Evolutionary conservation across 2,329 filamentous ascomycete species (phyloP).

Genomic region (Fusarium floridanum): DNA sequence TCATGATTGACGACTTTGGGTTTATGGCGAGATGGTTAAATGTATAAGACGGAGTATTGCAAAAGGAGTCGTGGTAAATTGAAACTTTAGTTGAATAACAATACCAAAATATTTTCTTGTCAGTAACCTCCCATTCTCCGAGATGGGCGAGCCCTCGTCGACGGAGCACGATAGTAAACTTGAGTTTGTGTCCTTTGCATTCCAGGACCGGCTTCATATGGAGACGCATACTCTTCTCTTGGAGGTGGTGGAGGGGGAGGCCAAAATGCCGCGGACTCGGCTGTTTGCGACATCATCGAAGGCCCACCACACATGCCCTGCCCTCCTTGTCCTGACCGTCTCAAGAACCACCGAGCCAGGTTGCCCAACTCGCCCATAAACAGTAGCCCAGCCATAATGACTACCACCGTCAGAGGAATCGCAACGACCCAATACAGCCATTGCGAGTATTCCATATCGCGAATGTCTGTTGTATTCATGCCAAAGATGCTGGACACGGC

Average conservation of each 20-base stretch:
- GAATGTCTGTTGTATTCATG: constrained; percentile 66
- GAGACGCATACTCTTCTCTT: constrained; percentile 18
- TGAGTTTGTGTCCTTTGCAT: constrained; percentile 21
- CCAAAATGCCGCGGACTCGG: constrained; percentile 20
- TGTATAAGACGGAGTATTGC: constrained; percentile 14
- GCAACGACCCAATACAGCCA: constrained; percentile 65
- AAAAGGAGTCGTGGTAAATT: constrained; percentile 33
- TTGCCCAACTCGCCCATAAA: constrained; percentile 59
- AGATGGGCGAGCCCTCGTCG: constrained; percentile 4
- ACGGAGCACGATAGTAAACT: constrained; percentile 7
- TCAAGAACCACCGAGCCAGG: constrained; percentile 47
- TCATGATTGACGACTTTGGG: constrained; percentile 39
- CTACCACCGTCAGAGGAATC: constrained; percentile 58
- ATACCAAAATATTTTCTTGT: too few relatives aligned
- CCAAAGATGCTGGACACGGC: constrained; percentile 64
- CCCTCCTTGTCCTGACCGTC: constrained; percentile 24
- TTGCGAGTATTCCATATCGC: constrained; percentile 62
- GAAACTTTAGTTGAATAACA: background rate
- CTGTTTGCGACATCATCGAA: constrained; percentile 20
- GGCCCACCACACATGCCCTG: constrained; percentile 23
- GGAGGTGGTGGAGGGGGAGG: constrained; percentile 5
- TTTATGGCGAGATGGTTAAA: constrained; percentile 11
- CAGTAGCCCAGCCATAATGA: constrained; percentile 56
- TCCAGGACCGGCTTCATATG: constrained; percentile 11
- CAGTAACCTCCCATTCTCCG: background rate